Evolutionary conservation across 1,139 yeast genomes (phyloP).

Genomic region (Pichia cactophila): DNA sequence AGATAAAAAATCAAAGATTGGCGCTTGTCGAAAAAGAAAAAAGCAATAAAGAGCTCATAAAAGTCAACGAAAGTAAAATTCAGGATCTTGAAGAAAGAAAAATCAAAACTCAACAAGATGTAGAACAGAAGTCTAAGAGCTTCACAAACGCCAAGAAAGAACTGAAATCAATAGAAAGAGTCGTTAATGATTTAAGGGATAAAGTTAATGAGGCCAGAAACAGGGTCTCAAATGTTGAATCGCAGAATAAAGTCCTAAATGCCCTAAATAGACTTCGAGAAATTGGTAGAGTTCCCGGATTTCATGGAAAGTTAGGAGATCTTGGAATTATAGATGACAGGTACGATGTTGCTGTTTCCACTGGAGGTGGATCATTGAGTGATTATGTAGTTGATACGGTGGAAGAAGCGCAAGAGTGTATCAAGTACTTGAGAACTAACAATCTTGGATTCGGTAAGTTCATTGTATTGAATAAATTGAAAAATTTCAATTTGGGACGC

Average conservation of each 20-base stretch:
- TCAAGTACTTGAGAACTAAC: constrained; percentile 76
- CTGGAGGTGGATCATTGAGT: constrained; percentile 88
- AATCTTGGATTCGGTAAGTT: constrained; percentile 87
- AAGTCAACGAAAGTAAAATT: constrained; percentile 29
- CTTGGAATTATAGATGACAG: constrained; percentile 80
- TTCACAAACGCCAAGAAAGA: constrained; percentile 28
- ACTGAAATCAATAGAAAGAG: constrained; percentile 45
- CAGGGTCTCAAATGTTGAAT: constrained; percentile 49
- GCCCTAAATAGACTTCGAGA: constrained; percentile 64
- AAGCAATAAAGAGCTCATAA: constrained; percentile 32
- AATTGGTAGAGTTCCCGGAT: constrained; percentile 80
- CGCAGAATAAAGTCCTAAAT: constrained; percentile 65
- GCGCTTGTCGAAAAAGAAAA: constrained; percentile 41
- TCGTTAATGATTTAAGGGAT: constrained; percentile 51
- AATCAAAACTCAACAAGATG: constrained; percentile 1
- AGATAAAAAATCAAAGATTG: constrained; percentile 39
- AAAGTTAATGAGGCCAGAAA: constrained; percentile 59
- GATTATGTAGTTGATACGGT: constrained; percentile 93
- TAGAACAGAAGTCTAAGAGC: background rate
- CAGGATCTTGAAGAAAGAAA: constrained; percentile 4
- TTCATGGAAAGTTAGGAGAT: constrained; percentile 86
- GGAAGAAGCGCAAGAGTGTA: constrained; percentile 87
- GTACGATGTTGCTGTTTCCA: constrained; percentile 89
- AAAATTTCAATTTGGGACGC: constrained; percentile 50
- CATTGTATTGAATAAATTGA: constrained; percentile 68